A percentile compares a stretch with the other conserved stretches of the same genome.
Evolutionary conservation across 2,329 filamentous ascomycete genomes (phyloP).

Genomic region (Hypoxylon sp.): DNA sequence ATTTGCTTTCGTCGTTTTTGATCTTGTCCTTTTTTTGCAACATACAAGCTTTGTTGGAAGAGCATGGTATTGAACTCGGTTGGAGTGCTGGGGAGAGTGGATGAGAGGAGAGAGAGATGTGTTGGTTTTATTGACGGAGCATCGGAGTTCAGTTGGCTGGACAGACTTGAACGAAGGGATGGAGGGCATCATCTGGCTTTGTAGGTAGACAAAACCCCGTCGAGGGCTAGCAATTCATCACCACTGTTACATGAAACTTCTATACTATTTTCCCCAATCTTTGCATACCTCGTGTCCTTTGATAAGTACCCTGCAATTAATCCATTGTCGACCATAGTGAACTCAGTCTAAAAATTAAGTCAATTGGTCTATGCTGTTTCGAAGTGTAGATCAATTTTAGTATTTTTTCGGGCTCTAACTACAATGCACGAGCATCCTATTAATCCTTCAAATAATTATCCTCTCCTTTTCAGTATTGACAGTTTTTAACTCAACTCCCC

Average conservation of each 20-base stretch:
- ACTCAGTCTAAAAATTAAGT: background rate
- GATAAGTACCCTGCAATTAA: no score
- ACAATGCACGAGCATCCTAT: conserved; percentile 1
- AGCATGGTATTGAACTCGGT: no score
- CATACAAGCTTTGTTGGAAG: no score
- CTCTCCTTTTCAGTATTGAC: conserved; percentile 3
- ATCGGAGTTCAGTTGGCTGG: conserved; percentile 24
- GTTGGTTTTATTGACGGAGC: conserved; percentile 18
- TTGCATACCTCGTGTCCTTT: no score
- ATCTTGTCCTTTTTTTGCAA: background rate
- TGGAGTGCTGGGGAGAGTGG: no score
- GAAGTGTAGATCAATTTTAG: background rate
- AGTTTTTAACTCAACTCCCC: conserved; percentile 2
- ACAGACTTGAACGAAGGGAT: conserved; percentile 15
- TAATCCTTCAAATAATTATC: conserved; percentile 1
- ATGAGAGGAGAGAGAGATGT: conserved; percentile 4
- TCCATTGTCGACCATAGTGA: no score
- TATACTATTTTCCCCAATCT: background rate
- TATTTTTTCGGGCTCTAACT: conserved; percentile 1
- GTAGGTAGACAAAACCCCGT: conserved; percentile 28
- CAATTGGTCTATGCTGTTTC: background rate
- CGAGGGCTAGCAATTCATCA: conserved; percentile 22
- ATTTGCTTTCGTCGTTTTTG: conserved; percentile 5
- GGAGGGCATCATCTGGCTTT: conserved; percentile 12
- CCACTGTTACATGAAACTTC: conserved; percentile 11